Evolutionary conservation across 2,329 filamentous ascomycete species (phyloP).

Genomic region (Rutstroemia sp.): DNA sequence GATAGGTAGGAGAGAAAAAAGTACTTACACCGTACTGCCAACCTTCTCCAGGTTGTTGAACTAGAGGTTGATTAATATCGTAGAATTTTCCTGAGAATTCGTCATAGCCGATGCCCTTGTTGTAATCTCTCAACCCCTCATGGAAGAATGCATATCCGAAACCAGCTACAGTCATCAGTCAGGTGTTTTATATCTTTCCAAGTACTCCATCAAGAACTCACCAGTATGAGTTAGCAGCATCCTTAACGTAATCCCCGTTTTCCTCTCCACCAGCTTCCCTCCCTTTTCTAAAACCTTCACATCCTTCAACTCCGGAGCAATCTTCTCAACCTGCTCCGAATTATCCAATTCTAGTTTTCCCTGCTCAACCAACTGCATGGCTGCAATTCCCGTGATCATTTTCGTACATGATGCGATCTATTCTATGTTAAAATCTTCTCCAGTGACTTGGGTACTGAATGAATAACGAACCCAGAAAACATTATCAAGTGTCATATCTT

Average conservation of each 20-base stretch:
- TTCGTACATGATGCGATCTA: conserved; percentile 53
- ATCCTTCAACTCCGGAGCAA: conserved; percentile 42
- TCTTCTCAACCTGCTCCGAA: conserved; percentile 43
- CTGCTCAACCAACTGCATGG: conserved; percentile 49
- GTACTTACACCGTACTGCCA: conserved; percentile 34
- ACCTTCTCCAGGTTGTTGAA: conserved; percentile 54
- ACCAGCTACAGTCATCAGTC: conserved; percentile 47
- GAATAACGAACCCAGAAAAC: too few species aligned
- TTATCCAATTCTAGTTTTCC: conserved; percentile 42
- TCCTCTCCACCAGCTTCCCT: conserved; percentile 35
- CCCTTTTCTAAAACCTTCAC: conserved; percentile 37
- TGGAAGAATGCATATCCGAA: conserved; percentile 51
- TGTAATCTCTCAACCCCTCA: conserved; percentile 41
- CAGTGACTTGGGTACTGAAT: too few species aligned
- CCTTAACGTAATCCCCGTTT: conserved; percentile 19
- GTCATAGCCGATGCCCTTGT: conserved; percentile 32
- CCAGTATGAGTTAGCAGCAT: too few species aligned
- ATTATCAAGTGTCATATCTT: too few species aligned
- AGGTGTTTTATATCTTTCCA: conserved; percentile 35
- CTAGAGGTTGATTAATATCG: conserved; percentile 30
- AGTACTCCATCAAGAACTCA: too few species aligned
- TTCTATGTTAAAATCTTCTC: too few species aligned
- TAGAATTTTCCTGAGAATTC: conserved; percentile 16
- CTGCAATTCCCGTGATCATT: conserved; percentile 42
- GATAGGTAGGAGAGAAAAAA: background rate